Evolutionary conservation across 257 asterid genomes (phyloP), one percentile per base, ranked within the genome.

Genomic region (Solanum corneliomulleri): DNA sequence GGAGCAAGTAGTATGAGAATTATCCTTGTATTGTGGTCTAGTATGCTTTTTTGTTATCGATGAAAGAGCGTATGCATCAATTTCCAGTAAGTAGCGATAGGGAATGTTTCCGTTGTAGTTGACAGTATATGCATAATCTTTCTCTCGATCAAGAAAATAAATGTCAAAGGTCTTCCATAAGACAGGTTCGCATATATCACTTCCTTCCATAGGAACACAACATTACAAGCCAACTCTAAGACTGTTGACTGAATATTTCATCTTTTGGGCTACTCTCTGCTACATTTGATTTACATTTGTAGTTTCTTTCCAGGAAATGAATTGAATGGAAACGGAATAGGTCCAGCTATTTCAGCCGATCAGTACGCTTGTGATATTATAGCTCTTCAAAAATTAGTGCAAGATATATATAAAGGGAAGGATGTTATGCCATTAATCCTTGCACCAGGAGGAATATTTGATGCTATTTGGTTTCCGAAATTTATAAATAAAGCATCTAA

Each of bases 371-470:
- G 83, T 76, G 99, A 96, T 90, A 76, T 87, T 41, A 88, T 82
- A 76, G 87, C 70, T 66, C 97, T 96, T 81, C 88, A 88, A 41
- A 88, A 88, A 41, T 70, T 88, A 83, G 88, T 96, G 84, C 92
- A 93, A 87, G 91, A 92, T 33, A 89, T 90, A 78, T 96, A 96
- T 71, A 91, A 88, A 68, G 94, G 70, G 33, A 64, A 88, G 33
- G 68, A 87, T 39, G 83, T 76, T 71, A 92, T 88, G 91, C 99
- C 99, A 8, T 86, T 93, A 42, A 87, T 94, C 56, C 89, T 96
- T 5, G 99, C 95, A 66, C 99, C 99, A 6, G 99, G 99, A 29
- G 98, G 98, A 25, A 93, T 96, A 90, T 93, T 94, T 12, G 93
- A 92, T 74, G 91, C 88, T 66, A 80, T 82, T 45, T 96, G 99